Conservation (phyloP, 495 filamentous ascomycete genomes). For the Xylaria castorea region DNA sequence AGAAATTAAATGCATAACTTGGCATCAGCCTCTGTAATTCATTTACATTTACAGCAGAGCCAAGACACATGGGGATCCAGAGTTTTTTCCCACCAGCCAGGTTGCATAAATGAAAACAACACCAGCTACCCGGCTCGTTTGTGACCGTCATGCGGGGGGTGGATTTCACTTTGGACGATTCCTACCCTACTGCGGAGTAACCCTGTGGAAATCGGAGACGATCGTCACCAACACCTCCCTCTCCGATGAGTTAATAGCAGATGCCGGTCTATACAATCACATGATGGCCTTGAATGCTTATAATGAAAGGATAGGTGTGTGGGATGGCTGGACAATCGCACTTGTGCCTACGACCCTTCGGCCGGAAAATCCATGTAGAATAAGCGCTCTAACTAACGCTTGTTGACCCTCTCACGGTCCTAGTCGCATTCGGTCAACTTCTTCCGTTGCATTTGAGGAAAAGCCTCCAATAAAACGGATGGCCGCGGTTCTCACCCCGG, state of each 20-base stretch:
- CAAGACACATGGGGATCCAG: neutral
- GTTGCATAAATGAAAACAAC: slow-evolving; percentile 19
- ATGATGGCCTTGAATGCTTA: neutral
- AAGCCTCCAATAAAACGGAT: slow-evolving; percentile 22
- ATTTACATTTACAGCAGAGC: neutral
- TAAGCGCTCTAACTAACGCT: neutral
- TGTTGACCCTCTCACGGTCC: neutral
- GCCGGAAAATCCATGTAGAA: neutral
- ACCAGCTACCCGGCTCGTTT: slow-evolving; percentile 19
- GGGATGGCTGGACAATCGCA: neutral
- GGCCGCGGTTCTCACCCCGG: slow-evolving; percentile 7
- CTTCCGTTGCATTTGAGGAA: slow-evolving; percentile 29
- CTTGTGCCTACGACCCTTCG: neutral
- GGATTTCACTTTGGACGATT: neutral
- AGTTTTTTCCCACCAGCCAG: slow-evolving; percentile 25
- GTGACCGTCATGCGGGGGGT: neutral
- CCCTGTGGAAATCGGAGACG: slow-evolving; percentile 15
- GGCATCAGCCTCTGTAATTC: slow-evolving; percentile 25
- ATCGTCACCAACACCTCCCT: neutral
- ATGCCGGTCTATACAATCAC: neutral
- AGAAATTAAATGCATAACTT: slow-evolving; percentile 20
- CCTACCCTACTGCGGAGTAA: slow-evolving; percentile 27
- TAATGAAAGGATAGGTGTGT: neutral
- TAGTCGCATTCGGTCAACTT: slow-evolving; percentile 24
- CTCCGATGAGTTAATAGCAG: neutral